Conservation (phyloP, 768 basidiomycete genomes). For the Imleria badia region DNA sequence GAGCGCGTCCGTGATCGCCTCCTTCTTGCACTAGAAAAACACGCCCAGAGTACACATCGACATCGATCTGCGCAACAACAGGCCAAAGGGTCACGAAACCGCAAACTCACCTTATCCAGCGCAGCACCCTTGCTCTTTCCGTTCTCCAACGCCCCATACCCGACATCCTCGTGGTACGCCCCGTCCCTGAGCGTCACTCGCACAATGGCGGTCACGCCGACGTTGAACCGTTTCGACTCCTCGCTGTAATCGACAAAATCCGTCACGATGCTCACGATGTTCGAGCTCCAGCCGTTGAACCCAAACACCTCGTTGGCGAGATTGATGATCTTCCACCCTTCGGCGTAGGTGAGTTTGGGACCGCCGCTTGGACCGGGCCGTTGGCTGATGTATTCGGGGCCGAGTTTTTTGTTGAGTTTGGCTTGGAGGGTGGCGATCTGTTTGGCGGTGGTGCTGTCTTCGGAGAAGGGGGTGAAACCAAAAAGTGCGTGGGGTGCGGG, state of each 20-base stretch:
- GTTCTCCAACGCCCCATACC: slow-evolving; percentile 88
- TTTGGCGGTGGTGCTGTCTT: slow-evolving; percentile 55
- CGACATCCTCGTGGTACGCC: slow-evolving; percentile 89
- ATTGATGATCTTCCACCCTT: slow-evolving; percentile 98
- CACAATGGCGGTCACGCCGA: slow-evolving; percentile 83
- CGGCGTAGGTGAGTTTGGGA: slow-evolving; percentile 87
- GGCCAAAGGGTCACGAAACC: neutral
- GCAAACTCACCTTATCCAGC: slow-evolving; percentile 80
- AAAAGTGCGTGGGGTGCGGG: neutral
- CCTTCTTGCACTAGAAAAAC: slow-evolving; percentile 84
- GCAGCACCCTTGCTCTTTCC: slow-evolving; percentile 80
- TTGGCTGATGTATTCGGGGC: slow-evolving; percentile 91
- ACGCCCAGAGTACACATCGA: neutral
- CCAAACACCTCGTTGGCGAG: slow-evolving; percentile 98
- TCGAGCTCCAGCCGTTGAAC: slow-evolving; percentile 94
- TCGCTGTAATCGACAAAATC: slow-evolving; percentile 79
- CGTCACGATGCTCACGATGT: slow-evolving; percentile 67
- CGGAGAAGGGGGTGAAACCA: slow-evolving; percentile 37
- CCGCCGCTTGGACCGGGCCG: slow-evolving; percentile 87
- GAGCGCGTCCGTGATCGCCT: slow-evolving; percentile 92
- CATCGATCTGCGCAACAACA: neutral
- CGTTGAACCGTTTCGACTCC: slow-evolving; percentile 60
- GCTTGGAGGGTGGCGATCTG: slow-evolving; percentile 71
- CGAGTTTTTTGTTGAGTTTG: slow-evolving; percentile 83
- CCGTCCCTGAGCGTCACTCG: slow-evolving; percentile 88